Conservation (phyloP, 305 asterid species). For the Solanum hybrid region DNA sequence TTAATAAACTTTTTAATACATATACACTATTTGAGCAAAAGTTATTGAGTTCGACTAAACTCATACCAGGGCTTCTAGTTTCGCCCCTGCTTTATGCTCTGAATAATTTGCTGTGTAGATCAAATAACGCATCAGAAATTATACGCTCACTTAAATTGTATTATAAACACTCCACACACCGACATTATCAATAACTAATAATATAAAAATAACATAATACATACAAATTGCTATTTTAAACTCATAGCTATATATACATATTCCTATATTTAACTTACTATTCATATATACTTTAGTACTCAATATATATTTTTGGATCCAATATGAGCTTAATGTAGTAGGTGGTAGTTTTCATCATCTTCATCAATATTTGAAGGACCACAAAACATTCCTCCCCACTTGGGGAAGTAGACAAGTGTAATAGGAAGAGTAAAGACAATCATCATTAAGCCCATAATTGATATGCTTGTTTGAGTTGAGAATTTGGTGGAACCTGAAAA, state of each 20-base stretch:
- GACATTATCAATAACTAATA: background rate
- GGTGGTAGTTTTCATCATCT: conserved; percentile 5
- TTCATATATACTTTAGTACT: background rate
- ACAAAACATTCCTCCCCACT: conserved; percentile 57
- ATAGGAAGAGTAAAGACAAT: conserved; percentile 28
- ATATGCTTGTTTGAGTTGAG: conserved; percentile 41
- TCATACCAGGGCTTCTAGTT: background rate
- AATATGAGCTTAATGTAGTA: background rate
- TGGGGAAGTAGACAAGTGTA: conserved; percentile 39
- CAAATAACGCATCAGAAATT: background rate
- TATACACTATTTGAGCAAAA: background rate
- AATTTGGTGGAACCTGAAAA: conserved; percentile 36
- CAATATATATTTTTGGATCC: too few relatives aligned
- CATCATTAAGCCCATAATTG: conserved; percentile 52
- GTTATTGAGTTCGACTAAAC: background rate
- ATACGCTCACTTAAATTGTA: background rate
- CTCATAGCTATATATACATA: background rate
- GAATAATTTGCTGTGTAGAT: background rate
- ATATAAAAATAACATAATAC: background rate
- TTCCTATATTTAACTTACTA: background rate
- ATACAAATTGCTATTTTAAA: background rate
- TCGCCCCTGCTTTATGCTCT: background rate
- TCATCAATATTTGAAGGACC: conserved; percentile 23
- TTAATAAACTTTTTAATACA: background rate
- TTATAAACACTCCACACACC: background rate